Percentiles rank a stretch among this genome's conserved stretches.
Evolutionary conservation across 108 stramenopile species (phyloP).

Genomic region (Nitzschia inconspicua): DNA sequence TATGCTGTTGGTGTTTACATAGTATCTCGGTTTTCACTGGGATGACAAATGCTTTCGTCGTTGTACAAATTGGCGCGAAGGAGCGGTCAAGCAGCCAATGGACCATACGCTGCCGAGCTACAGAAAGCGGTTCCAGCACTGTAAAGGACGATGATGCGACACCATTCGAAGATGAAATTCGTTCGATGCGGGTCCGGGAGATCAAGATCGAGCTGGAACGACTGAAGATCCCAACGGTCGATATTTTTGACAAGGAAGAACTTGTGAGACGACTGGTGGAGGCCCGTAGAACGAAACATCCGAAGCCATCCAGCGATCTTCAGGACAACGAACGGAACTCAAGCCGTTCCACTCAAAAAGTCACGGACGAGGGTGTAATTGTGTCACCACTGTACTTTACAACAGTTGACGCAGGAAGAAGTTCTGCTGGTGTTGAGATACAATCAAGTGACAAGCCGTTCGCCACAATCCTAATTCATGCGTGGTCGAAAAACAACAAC

Average conservation of each 20-base stretch:
- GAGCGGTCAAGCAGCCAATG: too few relatives aligned
- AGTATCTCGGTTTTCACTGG: too few relatives aligned
- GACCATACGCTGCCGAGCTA: too few relatives aligned
- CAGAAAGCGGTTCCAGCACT: too few relatives aligned
- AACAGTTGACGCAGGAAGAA: slow-evolving; percentile 33
- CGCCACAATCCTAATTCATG: slow-evolving; percentile 40
- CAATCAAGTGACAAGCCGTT: slow-evolving; percentile 49
- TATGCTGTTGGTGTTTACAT: too few relatives aligned
- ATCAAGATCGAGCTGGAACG: slow-evolving; percentile 59
- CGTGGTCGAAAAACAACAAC: slow-evolving; percentile 3
- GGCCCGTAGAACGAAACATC: slow-evolving; percentile 9
- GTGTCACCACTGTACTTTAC: slow-evolving; percentile 27
- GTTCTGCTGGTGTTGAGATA: slow-evolving; percentile 41
- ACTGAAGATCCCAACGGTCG: slow-evolving; percentile 34
- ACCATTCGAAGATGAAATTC: slow-evolving; percentile 27
- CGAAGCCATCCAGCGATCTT: neutral
- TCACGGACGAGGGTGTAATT: slow-evolving; percentile 1
- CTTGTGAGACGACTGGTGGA: slow-evolving; percentile 57
- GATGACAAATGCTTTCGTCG: too few relatives aligned
- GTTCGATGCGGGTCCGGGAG: slow-evolving; percentile 54
- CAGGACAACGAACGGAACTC: neutral
- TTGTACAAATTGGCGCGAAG: too few relatives aligned
- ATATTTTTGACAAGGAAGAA: slow-evolving; percentile 79
- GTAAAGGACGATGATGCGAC: too few relatives aligned
- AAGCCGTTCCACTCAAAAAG: neutral